Percentiles rank a stretch among this genome's conserved stretches.
These are phyloP conservation scores for Cyberlindnera suaveolens DNA, from an alignment of 805 yeast species.

Conservation along the genomic window DNA sequence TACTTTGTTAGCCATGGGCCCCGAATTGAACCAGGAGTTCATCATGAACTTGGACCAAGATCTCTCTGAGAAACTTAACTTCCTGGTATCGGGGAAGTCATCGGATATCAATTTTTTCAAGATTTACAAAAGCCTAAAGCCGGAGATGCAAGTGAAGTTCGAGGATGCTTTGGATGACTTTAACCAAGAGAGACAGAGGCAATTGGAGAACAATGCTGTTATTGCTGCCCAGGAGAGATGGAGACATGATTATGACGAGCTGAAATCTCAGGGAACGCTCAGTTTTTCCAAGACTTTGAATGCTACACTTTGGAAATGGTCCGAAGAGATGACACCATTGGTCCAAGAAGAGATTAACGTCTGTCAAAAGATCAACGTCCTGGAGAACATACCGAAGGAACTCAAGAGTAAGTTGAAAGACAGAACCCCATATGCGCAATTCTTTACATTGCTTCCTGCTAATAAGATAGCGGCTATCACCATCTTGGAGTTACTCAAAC, in stretches of 20 bases:
- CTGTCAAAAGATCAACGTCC: constrained; percentile 39
- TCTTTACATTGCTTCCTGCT: constrained; percentile 61
- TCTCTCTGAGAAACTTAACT: constrained; percentile 31
- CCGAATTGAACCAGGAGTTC: constrained; percentile 24
- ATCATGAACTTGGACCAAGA: constrained; percentile 27
- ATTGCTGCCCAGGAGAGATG: constrained; percentile 86
- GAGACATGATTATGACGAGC: constrained; percentile 74
- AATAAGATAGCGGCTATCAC: constrained; percentile 81
- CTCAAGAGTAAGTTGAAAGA: constrained; percentile 28
- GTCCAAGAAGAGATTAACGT: constrained; percentile 59
- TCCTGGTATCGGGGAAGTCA: constrained; percentile 19
- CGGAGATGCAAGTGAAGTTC: constrained; percentile 47
- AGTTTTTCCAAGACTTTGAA: constrained; percentile 57
- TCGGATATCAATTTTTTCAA: constrained; percentile 55
- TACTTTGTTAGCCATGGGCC: constrained; percentile 49
- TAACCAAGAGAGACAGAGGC: constrained; percentile 71
- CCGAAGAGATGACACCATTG: constrained; percentile 61
- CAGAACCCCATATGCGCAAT: constrained; percentile 68
- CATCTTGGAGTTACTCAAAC: constrained; percentile 71
- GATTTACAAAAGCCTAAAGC: constrained; percentile 45
- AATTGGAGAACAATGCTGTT: constrained; percentile 69
- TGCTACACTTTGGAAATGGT: constrained; percentile 81
- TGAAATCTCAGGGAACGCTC: constrained; percentile 49
- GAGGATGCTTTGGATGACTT: constrained; percentile 61
- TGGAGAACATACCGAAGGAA: constrained; percentile 10